Evolutionary conservation across 331 rosid genomes (phyloP), one percentile per base, ranked within the genome.

Genomic region (Acacia pycnantha): DNA sequence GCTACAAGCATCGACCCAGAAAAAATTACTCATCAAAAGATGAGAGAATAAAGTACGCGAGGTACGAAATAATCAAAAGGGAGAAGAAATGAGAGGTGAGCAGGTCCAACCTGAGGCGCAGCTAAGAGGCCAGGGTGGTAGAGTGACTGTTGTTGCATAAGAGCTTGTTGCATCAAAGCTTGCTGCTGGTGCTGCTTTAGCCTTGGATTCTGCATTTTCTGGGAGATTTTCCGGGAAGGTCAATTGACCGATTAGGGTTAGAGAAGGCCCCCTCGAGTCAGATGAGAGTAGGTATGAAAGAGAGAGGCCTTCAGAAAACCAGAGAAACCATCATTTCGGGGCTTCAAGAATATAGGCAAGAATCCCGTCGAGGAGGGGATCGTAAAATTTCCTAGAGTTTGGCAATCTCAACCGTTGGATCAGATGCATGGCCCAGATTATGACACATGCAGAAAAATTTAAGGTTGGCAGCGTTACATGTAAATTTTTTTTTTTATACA

Each of bases 161-260:
- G 93, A 82, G 99, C 97, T 76, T 95, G 99, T 50, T 95, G 99
- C 97, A 95, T 93, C 93, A 95, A 84, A 88, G 98, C 98, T 88
- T 95, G 98, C 18, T 94, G 98, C 76, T 94, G 41, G 41, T 37
- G 97, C 78, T 94, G 98, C 91, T 95, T 95, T 83, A 95, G 82
- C 90, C 99, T 90, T 85, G 88, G 97, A 85, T 93, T 95, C 93
- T 95, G 99, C 99, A 95, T 95, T 92, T 82, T 92, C 41, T 37
- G 41, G 41, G 41, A 37, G 41, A 37, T 37, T 82, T 26, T 54
- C 76, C 82, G 15, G 41, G 59, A 72, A 37, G 41, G 41, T 37
- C 9, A 37, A 37, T 37, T 37, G 2, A 37, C 41, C 35, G 79
- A 78, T 88, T 95, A 91, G 97, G 97, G 98, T 91, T 90, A 40